Conservation (phyloP, 2,329 filamentous ascomycete genomes). For the Microdochium paspali region DNA sequence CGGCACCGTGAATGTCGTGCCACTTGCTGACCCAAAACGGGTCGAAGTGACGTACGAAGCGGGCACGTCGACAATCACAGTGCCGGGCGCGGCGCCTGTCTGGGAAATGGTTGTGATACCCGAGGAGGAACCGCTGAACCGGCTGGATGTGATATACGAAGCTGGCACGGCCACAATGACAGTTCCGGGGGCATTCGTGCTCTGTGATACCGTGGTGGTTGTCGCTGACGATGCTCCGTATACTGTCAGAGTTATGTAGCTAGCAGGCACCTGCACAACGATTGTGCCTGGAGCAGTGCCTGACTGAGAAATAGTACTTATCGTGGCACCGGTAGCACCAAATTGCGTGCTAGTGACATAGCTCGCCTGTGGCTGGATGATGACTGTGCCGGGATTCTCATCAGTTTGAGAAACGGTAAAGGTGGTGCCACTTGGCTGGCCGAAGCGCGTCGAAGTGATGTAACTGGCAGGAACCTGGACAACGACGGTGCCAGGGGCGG, state of each 20-base stretch:
- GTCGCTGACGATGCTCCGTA: background rate
- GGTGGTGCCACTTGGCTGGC: background rate
- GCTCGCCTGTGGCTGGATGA: background rate
- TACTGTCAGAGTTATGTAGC: slow-evolving; percentile 1
- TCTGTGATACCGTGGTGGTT: background rate
- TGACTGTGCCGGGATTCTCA: background rate
- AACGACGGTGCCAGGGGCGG: background rate
- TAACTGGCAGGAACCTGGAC: background rate
- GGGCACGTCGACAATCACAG: background rate
- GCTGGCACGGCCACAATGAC: background rate
- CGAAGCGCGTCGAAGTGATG: background rate
- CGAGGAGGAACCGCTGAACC: background rate
- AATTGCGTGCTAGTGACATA: background rate
- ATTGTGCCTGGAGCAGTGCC: slow-evolving; percentile 1
- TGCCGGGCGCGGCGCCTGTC: background rate
- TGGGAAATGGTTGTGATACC: background rate
- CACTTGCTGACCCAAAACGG: background rate
- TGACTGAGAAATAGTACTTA: background rate
- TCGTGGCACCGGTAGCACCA: background rate
- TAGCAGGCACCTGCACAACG: slow-evolving; percentile 1
- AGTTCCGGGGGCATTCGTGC: background rate
- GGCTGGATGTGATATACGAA: background rate
- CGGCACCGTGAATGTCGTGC: background rate
- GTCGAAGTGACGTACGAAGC: background rate
- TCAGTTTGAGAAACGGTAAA: background rate